Evolutionary conservation across 768 basidiomycete genomes (phyloP).

Genomic region (Auricularia sp.): DNA sequence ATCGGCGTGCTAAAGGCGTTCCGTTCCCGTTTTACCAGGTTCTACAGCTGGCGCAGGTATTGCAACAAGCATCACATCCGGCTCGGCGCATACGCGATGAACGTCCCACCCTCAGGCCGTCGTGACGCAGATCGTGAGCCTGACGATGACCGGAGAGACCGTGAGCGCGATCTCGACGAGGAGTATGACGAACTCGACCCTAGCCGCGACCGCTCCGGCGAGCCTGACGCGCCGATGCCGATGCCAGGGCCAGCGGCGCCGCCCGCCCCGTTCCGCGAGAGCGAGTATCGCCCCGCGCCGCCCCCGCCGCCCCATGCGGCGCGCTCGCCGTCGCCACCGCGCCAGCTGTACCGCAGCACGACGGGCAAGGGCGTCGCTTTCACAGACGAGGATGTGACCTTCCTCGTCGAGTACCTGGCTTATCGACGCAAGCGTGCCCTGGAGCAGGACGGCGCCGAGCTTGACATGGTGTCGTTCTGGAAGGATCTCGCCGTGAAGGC

Average conservation of each 20-base stretch:
- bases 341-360: constrained; percentile 71
- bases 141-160: constrained; percentile 23
- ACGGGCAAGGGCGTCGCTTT: constrained; percentile 88
- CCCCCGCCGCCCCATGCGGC: constrained; percentile 11
- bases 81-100: constrained; percentile 79
- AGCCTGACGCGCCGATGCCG: not conserved
- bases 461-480: constrained; percentile 71
- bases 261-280: too few relatives aligned
- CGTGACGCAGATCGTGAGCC: constrained; percentile 35
- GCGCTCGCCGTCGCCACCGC: constrained; percentile 73
- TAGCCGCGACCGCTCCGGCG: not conserved
- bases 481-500: constrained; percentile 72
- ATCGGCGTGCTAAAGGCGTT: not conserved
- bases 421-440: constrained; percentile 43
- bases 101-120: constrained; percentile 34
- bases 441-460: constrained; percentile 12
- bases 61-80: constrained; percentile 90
- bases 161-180: constrained; percentile 3
- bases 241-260: too few relatives aligned
- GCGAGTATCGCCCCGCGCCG: not conserved
- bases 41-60: constrained; percentile 86
- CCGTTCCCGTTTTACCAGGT: constrained; percentile 31
- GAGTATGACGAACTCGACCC: not conserved
- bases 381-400: constrained; percentile 72
- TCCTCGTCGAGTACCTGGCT: constrained; percentile 66